Conservation (phyloP, 257 asterid genomes). For the Orobanche coerulescens region DNA sequence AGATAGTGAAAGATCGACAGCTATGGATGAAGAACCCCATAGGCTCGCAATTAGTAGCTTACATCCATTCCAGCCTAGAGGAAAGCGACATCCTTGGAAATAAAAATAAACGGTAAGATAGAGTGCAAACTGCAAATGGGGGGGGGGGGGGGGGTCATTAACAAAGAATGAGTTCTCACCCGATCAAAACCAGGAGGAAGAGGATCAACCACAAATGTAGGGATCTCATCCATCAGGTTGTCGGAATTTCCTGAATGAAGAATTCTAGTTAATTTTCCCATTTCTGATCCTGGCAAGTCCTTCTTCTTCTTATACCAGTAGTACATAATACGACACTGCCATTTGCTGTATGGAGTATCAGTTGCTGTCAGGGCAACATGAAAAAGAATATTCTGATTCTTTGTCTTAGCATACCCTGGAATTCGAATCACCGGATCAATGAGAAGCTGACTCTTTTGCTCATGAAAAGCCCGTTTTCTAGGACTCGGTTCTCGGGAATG, state of each 20-base stretch:
- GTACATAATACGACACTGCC: constrained; percentile 62
- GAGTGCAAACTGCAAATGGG: not conserved
- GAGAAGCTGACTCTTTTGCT: not conserved
- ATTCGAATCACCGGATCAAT: constrained; percentile 42
- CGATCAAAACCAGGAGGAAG: constrained; percentile 47
- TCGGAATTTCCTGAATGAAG: constrained; percentile 55
- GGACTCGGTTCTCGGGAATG: constrained; percentile 16
- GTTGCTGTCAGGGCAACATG: constrained; percentile 48
- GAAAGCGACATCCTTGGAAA: not conserved
- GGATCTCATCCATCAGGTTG: constrained; percentile 57
- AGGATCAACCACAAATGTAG: constrained; percentile 54
- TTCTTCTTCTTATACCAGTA: constrained; percentile 46
- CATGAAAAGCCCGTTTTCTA: not conserved
- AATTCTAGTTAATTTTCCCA: constrained; percentile 53
- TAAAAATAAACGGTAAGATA: not conserved
- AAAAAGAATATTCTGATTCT: constrained; percentile 22
- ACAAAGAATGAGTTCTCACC: constrained; percentile 22
- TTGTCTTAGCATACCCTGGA: constrained; percentile 24
- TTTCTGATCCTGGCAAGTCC: constrained; percentile 46
- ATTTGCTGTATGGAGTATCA: constrained; percentile 41
- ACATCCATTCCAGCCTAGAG: not conserved
- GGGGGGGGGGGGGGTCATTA: no score
- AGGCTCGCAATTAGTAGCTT: not conserved
- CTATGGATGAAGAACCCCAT: no score
- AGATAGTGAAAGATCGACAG: no score